Percentiles rank a stretch among this genome's conserved stretches.
Conservation (phyloP, 2,329 filamentous ascomycete genomes). For the Laburnicola sp. region DNA sequence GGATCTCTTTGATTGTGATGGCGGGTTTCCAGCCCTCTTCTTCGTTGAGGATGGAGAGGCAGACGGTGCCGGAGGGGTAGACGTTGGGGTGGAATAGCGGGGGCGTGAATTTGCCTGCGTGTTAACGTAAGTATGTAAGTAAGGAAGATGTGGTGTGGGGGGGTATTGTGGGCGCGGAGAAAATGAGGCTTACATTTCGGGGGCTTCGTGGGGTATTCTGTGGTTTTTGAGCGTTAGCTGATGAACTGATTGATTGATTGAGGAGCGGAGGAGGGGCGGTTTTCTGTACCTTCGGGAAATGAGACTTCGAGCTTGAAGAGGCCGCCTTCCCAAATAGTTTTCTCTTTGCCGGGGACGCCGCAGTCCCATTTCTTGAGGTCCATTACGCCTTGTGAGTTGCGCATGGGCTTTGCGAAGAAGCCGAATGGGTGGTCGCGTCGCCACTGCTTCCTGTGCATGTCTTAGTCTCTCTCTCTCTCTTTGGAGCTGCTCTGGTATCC, state of each 20-base stretch:
- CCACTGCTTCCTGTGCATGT: slow-evolving; percentile 80
- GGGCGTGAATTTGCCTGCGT: slow-evolving; percentile 87
- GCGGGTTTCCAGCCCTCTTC: slow-evolving; percentile 98
- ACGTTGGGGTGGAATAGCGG: slow-evolving; percentile 98
- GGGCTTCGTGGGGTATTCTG: slow-evolving; percentile 97
- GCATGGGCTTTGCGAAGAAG: slow-evolving; percentile 88
- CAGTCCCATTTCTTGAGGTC: slow-evolving; percentile 98
- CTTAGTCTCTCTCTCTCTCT: slow-evolving; percentile 19
- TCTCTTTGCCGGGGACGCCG: slow-evolving; percentile 91
- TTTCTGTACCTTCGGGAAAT: slow-evolving; percentile 83
- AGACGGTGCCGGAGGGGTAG: slow-evolving; percentile 96
- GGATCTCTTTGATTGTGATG: slow-evolving; percentile 97
- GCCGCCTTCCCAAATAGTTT: slow-evolving; percentile 97
- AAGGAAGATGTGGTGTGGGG: too few relatives aligned
- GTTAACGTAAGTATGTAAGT: neutral
- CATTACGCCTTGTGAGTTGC: slow-evolving; percentile 76
- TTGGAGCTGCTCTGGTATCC: neutral
- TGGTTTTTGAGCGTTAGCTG: slow-evolving; percentile 4
- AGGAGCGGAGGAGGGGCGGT: slow-evolving; percentile 12
- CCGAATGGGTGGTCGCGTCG: slow-evolving; percentile 95
- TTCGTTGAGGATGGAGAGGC: slow-evolving; percentile 94
- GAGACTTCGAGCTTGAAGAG: slow-evolving; percentile 91
- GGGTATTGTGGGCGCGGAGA: too few relatives aligned
- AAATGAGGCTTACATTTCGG: slow-evolving; percentile 78
- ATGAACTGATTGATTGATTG: too few relatives aligned